Percentiles rank a stretch among this genome's conserved stretches.
Evolutionary conservation across 1,139 yeast species (phyloP).

Genomic region (Taphrina sp.): DNA sequence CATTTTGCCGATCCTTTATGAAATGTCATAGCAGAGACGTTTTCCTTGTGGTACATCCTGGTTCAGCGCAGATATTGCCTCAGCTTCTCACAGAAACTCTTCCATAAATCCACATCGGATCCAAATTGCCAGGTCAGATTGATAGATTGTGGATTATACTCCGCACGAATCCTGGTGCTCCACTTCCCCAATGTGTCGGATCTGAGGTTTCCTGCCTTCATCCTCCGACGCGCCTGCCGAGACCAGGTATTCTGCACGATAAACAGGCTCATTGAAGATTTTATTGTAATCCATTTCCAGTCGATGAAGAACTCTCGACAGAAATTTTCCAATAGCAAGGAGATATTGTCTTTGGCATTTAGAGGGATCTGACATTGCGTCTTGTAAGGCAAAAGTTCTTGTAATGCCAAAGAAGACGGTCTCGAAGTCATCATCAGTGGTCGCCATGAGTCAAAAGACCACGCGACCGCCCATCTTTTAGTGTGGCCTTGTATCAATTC

Average conservation of each 20-base stretch:
- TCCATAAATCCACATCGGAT: constrained; percentile 32
- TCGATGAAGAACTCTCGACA: neutral
- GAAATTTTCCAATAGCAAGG: too few species aligned
- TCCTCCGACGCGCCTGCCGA: constrained; percentile 35
- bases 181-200: too few species aligned
- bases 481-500: constrained; percentile 38
- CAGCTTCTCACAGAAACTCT: constrained; percentile 38
- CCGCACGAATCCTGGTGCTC: neutral
- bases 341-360: too few species aligned
- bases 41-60: too few species aligned
- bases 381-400: neutral
- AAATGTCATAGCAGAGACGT: too few species aligned
- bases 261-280: neutral
- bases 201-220: too few species aligned
- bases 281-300: constrained; percentile 9
- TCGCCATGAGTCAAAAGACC: constrained; percentile 41
- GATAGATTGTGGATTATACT: neutral
- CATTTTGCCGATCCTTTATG: too few species aligned
- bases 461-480: constrained; percentile 47
- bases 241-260: constrained; percentile 38
- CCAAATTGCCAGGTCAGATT: constrained; percentile 37
- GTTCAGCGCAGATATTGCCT: constrained; percentile 36
- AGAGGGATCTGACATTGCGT: too few species aligned
- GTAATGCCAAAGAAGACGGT: neutral
- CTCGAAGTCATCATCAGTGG: constrained; percentile 31